phyloP scores from a whole-genome alignment of 106 monocot genomes.

The Apostasia shenzhenica region DNA sequence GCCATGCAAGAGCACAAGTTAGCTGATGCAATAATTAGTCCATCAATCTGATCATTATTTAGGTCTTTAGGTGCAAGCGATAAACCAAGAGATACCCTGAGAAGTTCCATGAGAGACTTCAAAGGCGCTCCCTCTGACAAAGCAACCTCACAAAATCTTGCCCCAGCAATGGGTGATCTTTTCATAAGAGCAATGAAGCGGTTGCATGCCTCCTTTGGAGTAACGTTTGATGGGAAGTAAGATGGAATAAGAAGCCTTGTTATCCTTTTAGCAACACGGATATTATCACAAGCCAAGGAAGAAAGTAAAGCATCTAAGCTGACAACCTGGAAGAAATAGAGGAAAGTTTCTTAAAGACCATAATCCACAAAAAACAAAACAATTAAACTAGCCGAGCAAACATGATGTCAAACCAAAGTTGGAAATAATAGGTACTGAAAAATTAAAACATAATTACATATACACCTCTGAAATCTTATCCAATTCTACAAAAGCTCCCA shows the following conservation, averaged over 20 bases:
- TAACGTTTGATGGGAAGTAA: constrained; percentile 77
- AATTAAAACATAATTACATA: background rate
- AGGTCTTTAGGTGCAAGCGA: constrained; percentile 39
- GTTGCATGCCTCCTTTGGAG: constrained; percentile 54
- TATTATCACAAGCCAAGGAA: constrained; percentile 73
- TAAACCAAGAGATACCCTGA: constrained; percentile 34
- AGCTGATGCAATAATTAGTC: constrained; percentile 55
- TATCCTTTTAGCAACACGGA: constrained; percentile 70
- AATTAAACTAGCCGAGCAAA: background rate
- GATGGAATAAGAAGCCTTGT: constrained; percentile 79
- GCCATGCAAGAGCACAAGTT: constrained; percentile 56
- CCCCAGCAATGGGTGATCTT: constrained; percentile 77
- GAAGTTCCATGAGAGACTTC: constrained; percentile 69
- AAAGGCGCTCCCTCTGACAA: constrained; percentile 65
- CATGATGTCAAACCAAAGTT: background rate
- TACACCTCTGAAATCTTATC: too few relatives aligned
- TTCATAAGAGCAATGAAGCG: constrained; percentile 75
- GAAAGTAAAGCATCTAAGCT: constrained; percentile 57
- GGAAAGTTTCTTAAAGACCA: background rate
- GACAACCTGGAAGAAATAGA: constrained; percentile 53
- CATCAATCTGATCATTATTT: constrained; percentile 53
- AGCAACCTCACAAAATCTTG: constrained; percentile 93
- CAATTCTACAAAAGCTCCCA: too few relatives aligned
- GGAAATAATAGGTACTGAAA: background rate
- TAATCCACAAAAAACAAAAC: background rate